Conservation (phyloP, 441 rosid species). For the Raphanus hybrid region DNA sequence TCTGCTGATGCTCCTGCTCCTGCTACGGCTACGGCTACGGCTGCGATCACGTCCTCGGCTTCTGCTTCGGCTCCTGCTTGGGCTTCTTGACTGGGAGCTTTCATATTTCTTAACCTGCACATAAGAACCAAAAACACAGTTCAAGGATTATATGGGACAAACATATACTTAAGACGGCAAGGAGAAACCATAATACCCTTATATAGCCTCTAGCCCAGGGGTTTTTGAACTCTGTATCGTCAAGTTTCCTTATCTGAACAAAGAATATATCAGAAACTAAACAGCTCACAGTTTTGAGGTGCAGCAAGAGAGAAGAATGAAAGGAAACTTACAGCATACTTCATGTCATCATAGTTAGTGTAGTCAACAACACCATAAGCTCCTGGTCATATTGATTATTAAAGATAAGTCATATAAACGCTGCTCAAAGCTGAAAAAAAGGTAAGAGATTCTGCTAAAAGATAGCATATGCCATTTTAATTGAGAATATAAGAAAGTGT, state of each 20-base stretch:
- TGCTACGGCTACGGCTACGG: constrained; percentile 20
- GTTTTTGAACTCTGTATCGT: constrained; percentile 88
- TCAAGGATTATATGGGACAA: background rate
- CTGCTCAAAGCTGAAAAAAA: background rate
- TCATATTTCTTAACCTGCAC: constrained; percentile 75
- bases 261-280: background rate
- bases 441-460: background rate
- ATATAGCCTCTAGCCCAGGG: constrained; percentile 88
- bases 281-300: background rate
- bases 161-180: background rate
- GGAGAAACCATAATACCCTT: constrained; percentile 56
- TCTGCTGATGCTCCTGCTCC: constrained; percentile 38
- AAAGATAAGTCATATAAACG: background rate
- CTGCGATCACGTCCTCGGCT: constrained; percentile 49
- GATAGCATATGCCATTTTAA: background rate
- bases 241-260: constrained; percentile 78
- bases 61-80: constrained; percentile 62
- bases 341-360: constrained; percentile 94
- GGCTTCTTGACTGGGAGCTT: constrained; percentile 73
- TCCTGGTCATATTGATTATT: constrained; percentile 52
- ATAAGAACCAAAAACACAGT: constrained; percentile 15
- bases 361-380: constrained; percentile 94
- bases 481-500: constrained; percentile 14
- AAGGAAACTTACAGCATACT: constrained; percentile 78
- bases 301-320: constrained; percentile 1